Base-by-base conservation (phyloP, 1,139 yeast species). In the Blastobotrys indianensis region DNA sequence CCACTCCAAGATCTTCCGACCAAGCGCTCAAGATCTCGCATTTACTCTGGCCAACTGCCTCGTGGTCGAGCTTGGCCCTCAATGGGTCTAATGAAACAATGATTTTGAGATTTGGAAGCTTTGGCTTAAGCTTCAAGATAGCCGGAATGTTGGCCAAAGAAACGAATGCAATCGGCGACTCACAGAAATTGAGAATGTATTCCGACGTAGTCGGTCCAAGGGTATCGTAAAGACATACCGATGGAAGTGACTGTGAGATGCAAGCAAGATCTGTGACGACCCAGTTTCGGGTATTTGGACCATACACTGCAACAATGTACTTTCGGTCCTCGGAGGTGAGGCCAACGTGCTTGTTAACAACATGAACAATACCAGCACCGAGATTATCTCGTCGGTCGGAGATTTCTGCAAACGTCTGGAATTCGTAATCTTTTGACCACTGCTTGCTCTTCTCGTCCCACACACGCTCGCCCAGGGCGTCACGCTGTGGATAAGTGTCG, bases 161-260 rank as follows among this genome's bases (percentile, higher is more conserved):
- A 45, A 71, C 69, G 36, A 75, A 68, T n/a, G 79, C 64, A 4
- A 80, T 73, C 2, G 84, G 84, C 8, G 78, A 62, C 53, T 77
- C 76, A 3, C 83, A 77, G 48, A 77, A 59, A 45, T 72, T 70
- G 63, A 81, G 65, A 51, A 81, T 80, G 59, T 78, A 77, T 53
- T 70, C 70, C 1, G 84, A 73, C 5, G 86, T 72, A 30, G 71
- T 73, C 1, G 79, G 74, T 1, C 86, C 86, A 56, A 81, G 65
- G 2, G 85, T 79, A 53, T 80, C 82, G 60, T 81, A 81, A 45
- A 81, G 64, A 2, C 85, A 76, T n/a, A 84, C 81, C 51, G 72
- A 72, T 34, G 79, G 66, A 48, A 81, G 59, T 17, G 75, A 67
- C 58, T 72, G 76, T 11, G 74, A 64, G 38, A 72, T 70, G 54